Evolutionary conservation across 176 grass and related monocot genomes (phyloP), one percentile per base, ranked within the genome.

Genomic region (Dactylis glomerata): DNA sequence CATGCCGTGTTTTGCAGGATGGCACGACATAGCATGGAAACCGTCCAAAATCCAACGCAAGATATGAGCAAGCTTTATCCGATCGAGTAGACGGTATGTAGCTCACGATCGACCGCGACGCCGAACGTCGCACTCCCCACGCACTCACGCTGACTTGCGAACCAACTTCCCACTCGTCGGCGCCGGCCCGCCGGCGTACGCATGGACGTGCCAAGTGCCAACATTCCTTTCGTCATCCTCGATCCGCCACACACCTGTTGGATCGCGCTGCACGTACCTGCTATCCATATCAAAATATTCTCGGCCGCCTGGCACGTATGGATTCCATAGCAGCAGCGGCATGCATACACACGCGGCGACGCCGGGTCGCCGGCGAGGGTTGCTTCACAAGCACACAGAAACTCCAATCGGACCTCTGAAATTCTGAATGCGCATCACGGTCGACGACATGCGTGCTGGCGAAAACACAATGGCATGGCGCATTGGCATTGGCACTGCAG

Each of bases 351-450:
- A 6, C 49, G 31, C 17, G 63, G 17, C 63, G 10, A 8, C 65
- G 30, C 31, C n/a, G n/a, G n/a, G 14, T 10, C 14, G 67, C 37
- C 37, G 40, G 11, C 15, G 62, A 0, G 34, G 68, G 50, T 80
- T 80, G 66, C 84, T 73, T 62, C 38, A 27, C 30, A 28, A 49
- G 83, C 63, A 78, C 74, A 45, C 11, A 10, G 47, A 7, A n/a
- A n/a, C n/a, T n/a, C 36, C 10, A 36, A 10, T 1, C 10, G 66
- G 2, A 5, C 24, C 27, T 38, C 11, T 12, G 22, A 17, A 0
- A 5, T 37, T 44, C 36, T n/a, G n/a, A n/a, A 31, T 73, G 84
- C 76, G 41, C 76, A 80, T 80, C 76, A 3, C 75, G 28, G 27
- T 86, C 75, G 2, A 16, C 11, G 8, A 10, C 22, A 16, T 66